Evolutionary conservation across 139 green algal genomes (phyloP), one percentile per base, ranked within the genome.

Genomic region (Picochlorum sp.): DNA sequence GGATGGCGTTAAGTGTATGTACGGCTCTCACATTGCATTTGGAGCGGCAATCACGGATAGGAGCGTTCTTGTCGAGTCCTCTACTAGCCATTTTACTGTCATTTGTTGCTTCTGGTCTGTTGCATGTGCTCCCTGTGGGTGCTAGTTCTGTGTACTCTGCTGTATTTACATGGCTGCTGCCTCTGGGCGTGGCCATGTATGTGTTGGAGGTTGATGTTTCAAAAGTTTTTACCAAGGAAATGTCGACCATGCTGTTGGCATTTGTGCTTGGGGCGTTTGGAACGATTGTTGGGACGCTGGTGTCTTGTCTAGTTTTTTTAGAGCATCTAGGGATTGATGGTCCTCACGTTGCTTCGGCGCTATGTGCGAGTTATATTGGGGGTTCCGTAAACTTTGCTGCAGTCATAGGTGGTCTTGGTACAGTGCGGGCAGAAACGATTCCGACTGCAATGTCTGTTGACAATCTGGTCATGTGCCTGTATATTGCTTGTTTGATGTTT

Each of bases 381-480:
- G 87, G 85, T 46, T 74, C 58, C 8, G 68, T 92, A 21, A 95
- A 95, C 65, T 92, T 95, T 79, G 85, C 82, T 1, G 85, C 85
- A 2, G 77, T 87, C 3, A 74, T 80, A 2, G 30, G 73, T 65
- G 74, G 82, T 18, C 56, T 83, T 50, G 58, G 51, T 9, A 24
- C 82, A 56, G 23, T 58, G 1, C 50, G 66, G 6, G 63, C 72
- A 20, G 37, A 68, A 6, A 21, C 68, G 3, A 37, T 92, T 3
- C 80, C 80, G 0, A 75, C 70, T 2, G 76, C 82, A 4, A 87
- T 92, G 72, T 77, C 87, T 0, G 80, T 79, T 1, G 88, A 94
- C 65, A 95, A 92, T 63, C 64, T 91, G 0, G 78, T 66, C 1
- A 95, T 94, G 88, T 77, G 74, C 1, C 57, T 65, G 1, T 86